Conservation (phyloP, 225 moss, liverwort and hornwort species). For the Polytrichum commune region DNA sequence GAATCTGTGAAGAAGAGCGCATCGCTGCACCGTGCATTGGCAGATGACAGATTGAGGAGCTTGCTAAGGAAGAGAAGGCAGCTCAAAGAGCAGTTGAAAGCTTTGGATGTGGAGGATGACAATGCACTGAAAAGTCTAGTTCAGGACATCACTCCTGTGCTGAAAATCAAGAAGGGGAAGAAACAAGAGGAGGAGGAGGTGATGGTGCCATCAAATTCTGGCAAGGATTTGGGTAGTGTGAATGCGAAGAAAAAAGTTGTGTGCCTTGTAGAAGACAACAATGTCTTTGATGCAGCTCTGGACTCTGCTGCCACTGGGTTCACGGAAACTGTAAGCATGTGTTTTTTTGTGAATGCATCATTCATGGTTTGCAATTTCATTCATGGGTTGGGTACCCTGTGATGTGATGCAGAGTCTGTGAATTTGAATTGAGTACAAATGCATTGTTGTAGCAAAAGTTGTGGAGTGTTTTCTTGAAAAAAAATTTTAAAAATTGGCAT, state of each 20-base stretch:
- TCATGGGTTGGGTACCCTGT: too few species aligned
- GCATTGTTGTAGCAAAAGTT: too few species aligned
- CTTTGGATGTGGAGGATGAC: slow-evolving; percentile 47
- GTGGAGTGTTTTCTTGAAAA: too few species aligned
- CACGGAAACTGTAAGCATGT: slow-evolving; percentile 76
- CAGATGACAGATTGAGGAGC: slow-evolving; percentile 44
- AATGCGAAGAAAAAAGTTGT: slow-evolving; percentile 30
- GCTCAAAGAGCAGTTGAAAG: slow-evolving; percentile 39
- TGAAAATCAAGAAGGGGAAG: slow-evolving; percentile 33
- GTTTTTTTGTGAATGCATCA: slow-evolving; percentile 14
- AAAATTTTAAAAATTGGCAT: too few species aligned
- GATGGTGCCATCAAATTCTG: slow-evolving; percentile 1
- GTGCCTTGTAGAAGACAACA: slow-evolving; percentile 59
- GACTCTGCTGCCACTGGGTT: slow-evolving; percentile 71
- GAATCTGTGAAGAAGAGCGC: slow-evolving; percentile 40
- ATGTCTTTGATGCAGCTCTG: slow-evolving; percentile 79
- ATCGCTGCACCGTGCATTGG: slow-evolving; percentile 52
- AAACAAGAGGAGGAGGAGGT: slow-evolving; percentile 30
- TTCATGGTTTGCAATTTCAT: too few species aligned
- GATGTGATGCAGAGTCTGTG: too few species aligned
- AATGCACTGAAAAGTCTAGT: slow-evolving; percentile 39
- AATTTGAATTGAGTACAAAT: too few species aligned
- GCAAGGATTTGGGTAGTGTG: not conserved
- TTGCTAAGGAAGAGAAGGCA: slow-evolving; percentile 37
- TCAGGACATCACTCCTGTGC: slow-evolving; percentile 17